Conservation (phyloP, 768 basidiomycete genomes). For the Favolaschia claudopus region DNA sequence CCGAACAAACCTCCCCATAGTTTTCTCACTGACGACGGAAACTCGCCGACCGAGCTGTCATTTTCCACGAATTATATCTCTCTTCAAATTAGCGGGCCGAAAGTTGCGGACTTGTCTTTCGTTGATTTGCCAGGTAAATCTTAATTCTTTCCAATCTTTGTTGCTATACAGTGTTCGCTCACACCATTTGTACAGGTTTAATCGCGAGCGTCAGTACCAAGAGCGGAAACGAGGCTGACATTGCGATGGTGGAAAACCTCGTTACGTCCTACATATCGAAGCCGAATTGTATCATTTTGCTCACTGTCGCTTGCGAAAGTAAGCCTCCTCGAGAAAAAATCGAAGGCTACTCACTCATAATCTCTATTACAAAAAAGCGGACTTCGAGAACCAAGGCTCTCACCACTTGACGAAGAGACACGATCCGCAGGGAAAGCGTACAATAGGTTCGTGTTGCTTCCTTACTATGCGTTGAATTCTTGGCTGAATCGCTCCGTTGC, state of each 20-base stretch:
- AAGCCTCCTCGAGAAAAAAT: slow-evolving; percentile 24
- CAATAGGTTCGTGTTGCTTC: slow-evolving; percentile 61
- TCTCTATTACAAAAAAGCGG: slow-evolving; percentile 62
- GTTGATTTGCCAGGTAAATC: slow-evolving; percentile 64
- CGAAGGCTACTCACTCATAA: neutral
- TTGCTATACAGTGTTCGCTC: neutral
- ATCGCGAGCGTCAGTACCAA: slow-evolving; percentile 60
- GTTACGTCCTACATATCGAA: slow-evolving; percentile 65
- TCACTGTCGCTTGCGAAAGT: slow-evolving; percentile 74
- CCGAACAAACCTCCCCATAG: slow-evolving; percentile 43
- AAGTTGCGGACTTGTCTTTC: slow-evolving; percentile 70
- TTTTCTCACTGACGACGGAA: slow-evolving; percentile 50
- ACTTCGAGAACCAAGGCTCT: slow-evolving; percentile 84
- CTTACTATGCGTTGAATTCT: too few relatives aligned
- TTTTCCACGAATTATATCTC: slow-evolving; percentile 67
- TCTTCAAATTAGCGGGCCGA: slow-evolving; percentile 62
- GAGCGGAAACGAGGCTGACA: slow-evolving; percentile 59
- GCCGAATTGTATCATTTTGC: slow-evolving; percentile 66
- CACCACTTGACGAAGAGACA: slow-evolving; percentile 64
- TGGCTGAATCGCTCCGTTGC: too few relatives aligned
- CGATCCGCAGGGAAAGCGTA: slow-evolving; percentile 70
- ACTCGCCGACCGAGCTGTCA: slow-evolving; percentile 32
- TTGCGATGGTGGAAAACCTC: slow-evolving; percentile 64
- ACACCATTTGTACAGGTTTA: slow-evolving; percentile 56
- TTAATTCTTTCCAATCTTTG: neutral